A percentile compares a stretch with the other conserved stretches of the same genome.
Conservation (phyloP, 2,329 filamentous ascomycete genomes). For the Diaporthe sp. region DNA sequence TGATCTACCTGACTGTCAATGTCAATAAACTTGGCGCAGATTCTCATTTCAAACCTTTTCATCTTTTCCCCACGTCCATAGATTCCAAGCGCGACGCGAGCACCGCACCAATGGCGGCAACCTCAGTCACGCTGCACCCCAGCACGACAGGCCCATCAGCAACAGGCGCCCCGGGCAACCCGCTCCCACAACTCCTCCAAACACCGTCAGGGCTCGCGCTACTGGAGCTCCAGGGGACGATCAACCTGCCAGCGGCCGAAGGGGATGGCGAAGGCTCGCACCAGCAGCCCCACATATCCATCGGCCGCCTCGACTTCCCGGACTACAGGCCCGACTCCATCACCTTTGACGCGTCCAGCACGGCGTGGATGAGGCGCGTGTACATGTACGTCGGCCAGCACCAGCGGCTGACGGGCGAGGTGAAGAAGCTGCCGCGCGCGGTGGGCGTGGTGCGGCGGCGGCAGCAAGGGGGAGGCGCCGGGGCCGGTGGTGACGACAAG, state of each 20-base stretch:
- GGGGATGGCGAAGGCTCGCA: slow-evolving; percentile 50
- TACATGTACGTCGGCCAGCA: slow-evolving; percentile 91
- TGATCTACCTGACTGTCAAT: not conserved
- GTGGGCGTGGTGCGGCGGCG: slow-evolving; percentile 82
- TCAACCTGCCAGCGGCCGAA: slow-evolving; percentile 76
- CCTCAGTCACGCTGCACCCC: slow-evolving; percentile 58
- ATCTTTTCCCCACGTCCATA: not conserved
- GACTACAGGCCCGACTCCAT: slow-evolving; percentile 71
- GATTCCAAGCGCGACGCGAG: not conserved
- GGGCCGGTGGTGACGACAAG: slow-evolving; percentile 66
- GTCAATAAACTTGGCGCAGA: fast-evolving
- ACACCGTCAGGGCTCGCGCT: slow-evolving; percentile 92
- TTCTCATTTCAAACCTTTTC: not conserved
- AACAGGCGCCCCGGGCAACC: slow-evolving; percentile 53
- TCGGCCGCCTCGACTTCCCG: slow-evolving; percentile 60
- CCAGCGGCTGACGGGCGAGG: slow-evolving; percentile 89
- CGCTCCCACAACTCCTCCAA: slow-evolving; percentile 85
- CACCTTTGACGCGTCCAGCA: slow-evolving; percentile 61
- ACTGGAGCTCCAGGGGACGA: slow-evolving; percentile 91
- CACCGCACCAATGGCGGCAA: slow-evolving; percentile 26
- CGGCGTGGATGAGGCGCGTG: slow-evolving; percentile 89
- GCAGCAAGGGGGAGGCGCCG: slow-evolving; percentile 53
- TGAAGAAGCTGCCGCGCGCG: slow-evolving; percentile 86
- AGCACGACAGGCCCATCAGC: slow-evolving; percentile 41
- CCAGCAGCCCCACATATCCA: slow-evolving; percentile 53